Evolutionary conservation across 345 rosid species (phyloP), one percentile per base, ranked within the genome.

Genomic region (Garcia nutans): DNA sequence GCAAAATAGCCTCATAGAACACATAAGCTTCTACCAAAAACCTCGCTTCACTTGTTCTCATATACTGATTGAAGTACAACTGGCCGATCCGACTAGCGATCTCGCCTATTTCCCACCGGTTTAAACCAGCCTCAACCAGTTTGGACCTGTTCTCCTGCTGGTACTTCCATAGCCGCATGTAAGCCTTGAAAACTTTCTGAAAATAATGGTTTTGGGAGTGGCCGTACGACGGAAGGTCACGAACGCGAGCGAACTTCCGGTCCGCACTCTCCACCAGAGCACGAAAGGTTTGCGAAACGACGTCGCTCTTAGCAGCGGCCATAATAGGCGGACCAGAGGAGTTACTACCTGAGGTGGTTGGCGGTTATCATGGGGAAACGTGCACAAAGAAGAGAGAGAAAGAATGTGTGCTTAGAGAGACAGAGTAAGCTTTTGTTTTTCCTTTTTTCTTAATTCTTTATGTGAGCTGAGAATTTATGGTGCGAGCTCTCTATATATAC

Each of bases 71-170:
- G 81, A 87, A 96, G 85, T 96, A 96, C 42, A 96, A 90, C 91
- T 96, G 99, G 37, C 98, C 98, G 90, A 96, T 96, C 82, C 99
- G 95, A 83, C 98, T 88, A 15, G 99, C 99, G 89, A 96, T 92
- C 91, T 96, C 97, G 42, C 99, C 99, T 72, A 96, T 93, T 82
- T 96, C 99, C 97, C 97, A 96, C 16, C 99, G 92, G 80, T 89
- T 88, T 70, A 93, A 80, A 26, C 99, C 99, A n/a, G 93, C 79
- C 7, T 81, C 86, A 4, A 96, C 89, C 31, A 96, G 94, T 80
- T 76, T 83, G 3, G 88, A 17, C 79, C 99, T 82, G 83, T 93
- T 81, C 31, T 85, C 91, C 63, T 93, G 99, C 90, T 96, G 99
- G 85, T 83, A 93, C 88, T 86, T 96, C 99, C 99, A 96, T 3